phyloP scores from a whole-genome alignment of 768 basidiomycete species.

The Amanita molliuscula region DNA sequence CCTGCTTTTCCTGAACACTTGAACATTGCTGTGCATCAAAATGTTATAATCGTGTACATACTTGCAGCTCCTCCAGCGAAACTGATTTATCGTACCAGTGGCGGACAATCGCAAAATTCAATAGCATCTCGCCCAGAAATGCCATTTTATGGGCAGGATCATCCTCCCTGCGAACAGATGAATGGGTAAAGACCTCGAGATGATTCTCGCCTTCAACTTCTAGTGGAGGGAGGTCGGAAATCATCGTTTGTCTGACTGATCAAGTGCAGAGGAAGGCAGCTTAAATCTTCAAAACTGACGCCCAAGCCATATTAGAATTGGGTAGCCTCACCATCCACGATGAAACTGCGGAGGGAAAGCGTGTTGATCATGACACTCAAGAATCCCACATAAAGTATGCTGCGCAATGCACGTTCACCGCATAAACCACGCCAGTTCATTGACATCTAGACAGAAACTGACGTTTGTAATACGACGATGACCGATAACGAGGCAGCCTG shows the following conservation, averaged over 20 bases:
- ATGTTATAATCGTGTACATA: neutral
- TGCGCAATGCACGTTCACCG: neutral
- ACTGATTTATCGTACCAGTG: slow-evolving; percentile 13
- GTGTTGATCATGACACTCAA: neutral
- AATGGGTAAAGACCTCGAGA: neutral
- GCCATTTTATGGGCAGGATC: neutral
- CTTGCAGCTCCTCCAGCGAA: neutral
- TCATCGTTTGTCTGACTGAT: neutral
- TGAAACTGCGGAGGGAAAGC: neutral
- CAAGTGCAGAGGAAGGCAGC: no score
- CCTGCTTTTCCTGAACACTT: neutral
- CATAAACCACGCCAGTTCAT: neutral
- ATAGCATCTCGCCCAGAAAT: neutral
- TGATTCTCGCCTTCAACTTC: neutral
- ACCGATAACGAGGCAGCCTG: no score
- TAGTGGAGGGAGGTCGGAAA: neutral
- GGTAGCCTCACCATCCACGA: neutral
- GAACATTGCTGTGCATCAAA: neutral
- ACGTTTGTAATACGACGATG: no score
- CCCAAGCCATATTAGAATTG: neutral
- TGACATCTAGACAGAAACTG: no score
- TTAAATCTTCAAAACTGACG: neutral
- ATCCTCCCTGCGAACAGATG: neutral
- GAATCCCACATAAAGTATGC: neutral
- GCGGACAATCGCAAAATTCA: slow-evolving; percentile 18